These are phyloP conservation scores for Leccinum olivaceopallidum DNA, from an alignment of 768 basidiomycete species.

Conservation along the genomic window DNA sequence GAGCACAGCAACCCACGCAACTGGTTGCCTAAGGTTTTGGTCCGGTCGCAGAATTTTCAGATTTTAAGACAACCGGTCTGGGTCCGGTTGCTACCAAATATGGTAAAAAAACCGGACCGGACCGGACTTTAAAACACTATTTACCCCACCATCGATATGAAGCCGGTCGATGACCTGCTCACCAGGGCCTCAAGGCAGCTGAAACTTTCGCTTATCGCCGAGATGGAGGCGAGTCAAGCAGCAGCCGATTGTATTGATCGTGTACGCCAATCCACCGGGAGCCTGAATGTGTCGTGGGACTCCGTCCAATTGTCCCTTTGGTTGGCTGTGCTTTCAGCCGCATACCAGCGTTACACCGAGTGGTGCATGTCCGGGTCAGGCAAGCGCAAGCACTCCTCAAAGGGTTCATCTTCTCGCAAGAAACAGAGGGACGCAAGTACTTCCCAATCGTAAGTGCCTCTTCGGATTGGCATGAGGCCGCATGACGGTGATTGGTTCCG, in stretches of 20 bases:
- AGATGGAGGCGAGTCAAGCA: background rate
- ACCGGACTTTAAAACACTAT: too few species aligned
- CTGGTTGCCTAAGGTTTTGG: too few species aligned
- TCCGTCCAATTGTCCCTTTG: background rate
- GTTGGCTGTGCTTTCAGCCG: background rate
- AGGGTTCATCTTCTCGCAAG: background rate
- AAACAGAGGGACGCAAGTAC: background rate
- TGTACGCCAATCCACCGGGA: background rate
- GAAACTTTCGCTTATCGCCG: background rate
- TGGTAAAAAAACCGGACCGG: too few species aligned
- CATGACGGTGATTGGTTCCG: too few species aligned
- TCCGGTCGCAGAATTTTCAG: too few species aligned
- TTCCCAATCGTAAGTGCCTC: background rate
- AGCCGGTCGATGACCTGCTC: background rate
- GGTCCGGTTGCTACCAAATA: too few species aligned
- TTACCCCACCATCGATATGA: background rate
- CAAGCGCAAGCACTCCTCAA: background rate
- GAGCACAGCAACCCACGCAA: too few species aligned
- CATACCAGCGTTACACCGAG: background rate
- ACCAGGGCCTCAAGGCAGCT: background rate
- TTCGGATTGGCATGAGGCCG: background rate
- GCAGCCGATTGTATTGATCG: background rate
- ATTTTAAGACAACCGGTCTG: too few species aligned
- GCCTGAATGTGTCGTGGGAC: background rate
- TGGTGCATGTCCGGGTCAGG: background rate